Evolutionary conservation across 345 rosid species (phyloP).

Genomic region (Heritiera littoralis): DNA sequence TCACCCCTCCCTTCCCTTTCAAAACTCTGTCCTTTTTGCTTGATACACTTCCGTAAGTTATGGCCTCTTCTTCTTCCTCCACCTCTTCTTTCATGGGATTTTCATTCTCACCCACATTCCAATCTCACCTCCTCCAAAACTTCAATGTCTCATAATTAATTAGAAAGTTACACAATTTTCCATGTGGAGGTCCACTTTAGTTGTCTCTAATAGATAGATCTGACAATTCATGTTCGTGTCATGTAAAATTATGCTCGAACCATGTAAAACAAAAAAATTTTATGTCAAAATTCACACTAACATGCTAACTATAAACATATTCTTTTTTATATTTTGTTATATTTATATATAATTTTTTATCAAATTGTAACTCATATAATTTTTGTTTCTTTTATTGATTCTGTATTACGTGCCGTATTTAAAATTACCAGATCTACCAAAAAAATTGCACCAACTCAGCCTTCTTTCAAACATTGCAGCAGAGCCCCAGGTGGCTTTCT

Average conservation of each 20-base stretch:
- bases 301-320: too few species aligned
- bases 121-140: neutral
- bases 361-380: too few species aligned
- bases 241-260: too few species aligned
- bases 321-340: too few species aligned
- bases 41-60: constrained; percentile 24
- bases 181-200: neutral
- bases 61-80: neutral
- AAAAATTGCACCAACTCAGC: neutral
- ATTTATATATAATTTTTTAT: too few species aligned
- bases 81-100: neutral
- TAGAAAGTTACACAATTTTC: neutral
- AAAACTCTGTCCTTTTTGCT: neutral
- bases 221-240: too few species aligned
- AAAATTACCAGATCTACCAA: neutral
- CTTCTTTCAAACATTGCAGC: neutral
- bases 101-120: neutral
- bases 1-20: constrained; percentile 7
- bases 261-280: too few species aligned
- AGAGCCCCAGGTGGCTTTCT: constrained; percentile 23
- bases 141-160: neutral
- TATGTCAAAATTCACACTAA: too few species aligned
- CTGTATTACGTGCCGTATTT: too few species aligned
- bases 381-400: too few species aligned
- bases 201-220: too few species aligned